phyloP scores from a whole-genome alignment of 345 rosid genomes.

The Linum trigynum region DNA sequence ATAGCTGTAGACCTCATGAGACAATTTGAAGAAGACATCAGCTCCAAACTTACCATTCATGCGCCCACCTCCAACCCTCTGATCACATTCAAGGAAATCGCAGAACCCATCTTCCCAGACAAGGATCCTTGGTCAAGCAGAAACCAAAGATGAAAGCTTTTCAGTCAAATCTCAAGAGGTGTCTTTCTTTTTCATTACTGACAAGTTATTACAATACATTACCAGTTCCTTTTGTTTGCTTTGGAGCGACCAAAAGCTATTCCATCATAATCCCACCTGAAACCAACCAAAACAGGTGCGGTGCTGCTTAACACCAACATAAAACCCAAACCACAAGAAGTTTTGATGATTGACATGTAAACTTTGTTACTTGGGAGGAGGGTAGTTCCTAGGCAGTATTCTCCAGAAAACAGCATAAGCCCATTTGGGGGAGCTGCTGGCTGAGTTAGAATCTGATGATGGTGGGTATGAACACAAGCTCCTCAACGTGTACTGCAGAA shows the following conservation, averaged over 20 bases:
- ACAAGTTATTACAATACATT: constrained; percentile 4
- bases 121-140: constrained; percentile 40
- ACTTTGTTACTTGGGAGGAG: constrained; percentile 59
- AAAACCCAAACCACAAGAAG: background rate
- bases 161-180: background rate
- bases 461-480: constrained; percentile 40
- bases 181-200: background rate
- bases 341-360: background rate
- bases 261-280: constrained; percentile 73
- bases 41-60: constrained; percentile 47
- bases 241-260: constrained; percentile 52
- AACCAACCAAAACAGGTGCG: constrained; percentile 16
- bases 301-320: background rate
- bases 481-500: constrained; percentile 49
- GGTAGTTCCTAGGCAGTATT: constrained; percentile 65
- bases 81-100: constrained; percentile 48
- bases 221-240: constrained; percentile 75
- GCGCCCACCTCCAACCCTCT: constrained; percentile 33
- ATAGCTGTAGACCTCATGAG: constrained; percentile 64
- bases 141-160: background rate
- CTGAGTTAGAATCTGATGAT: constrained; percentile 25
- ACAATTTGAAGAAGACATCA: constrained; percentile 68
- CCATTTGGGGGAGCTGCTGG: constrained; percentile 40
- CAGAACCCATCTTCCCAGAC: constrained; percentile 81
- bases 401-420: constrained; percentile 76